These are phyloP conservation scores for Russula sp. DNA, from an alignment of 768 basidiomycete genomes.

Conservation along the genomic window DNA sequence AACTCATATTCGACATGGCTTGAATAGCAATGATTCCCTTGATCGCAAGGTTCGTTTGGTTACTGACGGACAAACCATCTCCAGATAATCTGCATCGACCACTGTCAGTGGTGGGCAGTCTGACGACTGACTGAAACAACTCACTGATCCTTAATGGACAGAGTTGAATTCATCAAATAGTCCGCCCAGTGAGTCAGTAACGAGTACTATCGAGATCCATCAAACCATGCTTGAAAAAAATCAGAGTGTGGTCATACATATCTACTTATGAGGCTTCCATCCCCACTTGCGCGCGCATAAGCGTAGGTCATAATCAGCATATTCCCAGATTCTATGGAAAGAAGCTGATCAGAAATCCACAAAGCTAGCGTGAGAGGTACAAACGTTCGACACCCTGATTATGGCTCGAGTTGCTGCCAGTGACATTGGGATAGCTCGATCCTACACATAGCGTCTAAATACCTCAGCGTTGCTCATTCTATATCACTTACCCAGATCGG, in stretches of 20 bases:
- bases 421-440: conserved; percentile 2
- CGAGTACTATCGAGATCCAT: conserved; percentile 21
- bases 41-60: conserved; percentile 59
- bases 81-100: conserved; percentile 10
- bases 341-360: neutral
- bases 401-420: neutral
- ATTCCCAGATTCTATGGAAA: conserved; percentile 26
- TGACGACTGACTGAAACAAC: conserved; percentile 43
- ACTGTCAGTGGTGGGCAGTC: conserved; percentile 24
- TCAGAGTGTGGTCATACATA: conserved; percentile 13
- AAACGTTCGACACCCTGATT: conserved; percentile 12
- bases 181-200: conserved; percentile 29
- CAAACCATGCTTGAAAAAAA: neutral
- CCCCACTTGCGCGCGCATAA: conserved; percentile 24
- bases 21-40: conserved; percentile 63
- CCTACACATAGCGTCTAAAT: neutral
- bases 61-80: conserved; percentile 26
- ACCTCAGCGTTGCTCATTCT: neutral
- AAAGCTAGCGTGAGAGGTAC: neutral
- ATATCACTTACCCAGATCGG: conserved; percentile 17
- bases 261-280: conserved; percentile 23
- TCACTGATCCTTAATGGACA: conserved; percentile 47
- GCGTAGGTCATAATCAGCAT: conserved; percentile 31
- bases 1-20: conserved; percentile 52
- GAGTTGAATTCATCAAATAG: conserved; percentile 31